These are phyloP conservation scores for Fraxinus excelsior DNA, from an alignment of 257 asterid species.

Conservation along the genomic window DNA sequence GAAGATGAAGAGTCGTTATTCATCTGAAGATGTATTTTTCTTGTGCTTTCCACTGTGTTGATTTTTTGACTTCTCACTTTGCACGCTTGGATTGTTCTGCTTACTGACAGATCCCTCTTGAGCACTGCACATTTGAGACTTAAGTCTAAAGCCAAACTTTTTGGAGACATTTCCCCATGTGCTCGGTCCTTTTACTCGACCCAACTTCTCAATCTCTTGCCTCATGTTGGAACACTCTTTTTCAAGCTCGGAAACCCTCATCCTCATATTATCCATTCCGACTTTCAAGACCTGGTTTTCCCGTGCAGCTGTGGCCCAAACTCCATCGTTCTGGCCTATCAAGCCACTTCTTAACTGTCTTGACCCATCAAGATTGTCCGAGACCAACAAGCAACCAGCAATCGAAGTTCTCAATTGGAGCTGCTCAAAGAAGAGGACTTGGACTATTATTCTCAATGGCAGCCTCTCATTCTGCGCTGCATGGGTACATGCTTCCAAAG, in stretches of 20 bases:
- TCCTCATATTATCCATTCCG: slow-evolving; percentile 95
- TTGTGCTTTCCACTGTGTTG: slow-evolving; percentile 50
- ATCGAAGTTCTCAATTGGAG: slow-evolving; percentile 87
- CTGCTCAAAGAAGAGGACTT: slow-evolving; percentile 98
- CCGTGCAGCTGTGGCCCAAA: slow-evolving; percentile 75
- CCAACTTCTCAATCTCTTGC: slow-evolving; percentile 82
- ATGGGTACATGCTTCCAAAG: slow-evolving; percentile 95
- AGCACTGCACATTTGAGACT: slow-evolving; percentile 98
- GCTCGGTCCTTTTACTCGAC: slow-evolving; percentile 60
- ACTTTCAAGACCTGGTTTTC: slow-evolving; percentile 97
- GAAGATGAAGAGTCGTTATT: slow-evolving; percentile 27
- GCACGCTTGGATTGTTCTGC: slow-evolving; percentile 45
- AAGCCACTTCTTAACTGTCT: slow-evolving; percentile 82
- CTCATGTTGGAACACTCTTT: slow-evolving; percentile 90
- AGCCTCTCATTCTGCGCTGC: slow-evolving; percentile 97
- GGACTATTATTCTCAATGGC: slow-evolving; percentile 80
- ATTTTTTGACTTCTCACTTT: slow-evolving; percentile 55
- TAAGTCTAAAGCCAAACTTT: slow-evolving; percentile 73
- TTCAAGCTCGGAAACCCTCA: slow-evolving; percentile 89
- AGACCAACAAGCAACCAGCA: slow-evolving; percentile 93
- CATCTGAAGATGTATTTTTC: slow-evolving; percentile 46
- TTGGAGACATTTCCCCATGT: slow-evolving; percentile 76
- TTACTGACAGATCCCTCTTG: slow-evolving; percentile 91
- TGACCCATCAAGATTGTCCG: slow-evolving; percentile 90
- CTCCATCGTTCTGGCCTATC: slow-evolving; percentile 64